phyloP scores from a whole-genome alignment of 2,329 filamentous ascomycete genomes.

The Conoideocrella luteorostrata region DNA sequence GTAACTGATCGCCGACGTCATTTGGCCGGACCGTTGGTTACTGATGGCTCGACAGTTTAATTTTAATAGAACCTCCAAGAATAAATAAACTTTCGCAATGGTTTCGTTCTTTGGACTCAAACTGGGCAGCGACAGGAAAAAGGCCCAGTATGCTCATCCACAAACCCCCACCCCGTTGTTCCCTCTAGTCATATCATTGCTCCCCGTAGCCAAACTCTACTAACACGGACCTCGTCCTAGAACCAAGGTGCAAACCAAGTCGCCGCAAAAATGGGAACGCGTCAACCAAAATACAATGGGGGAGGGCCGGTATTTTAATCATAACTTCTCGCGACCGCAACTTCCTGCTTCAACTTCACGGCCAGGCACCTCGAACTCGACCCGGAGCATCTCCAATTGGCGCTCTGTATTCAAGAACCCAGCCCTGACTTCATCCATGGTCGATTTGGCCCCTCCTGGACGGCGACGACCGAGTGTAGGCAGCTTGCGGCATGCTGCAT shows the following conservation, averaged over 20 bases:
- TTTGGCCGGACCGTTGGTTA: not conserved
- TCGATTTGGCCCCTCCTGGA: conserved; percentile 32
- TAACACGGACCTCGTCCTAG: conserved; percentile 3
- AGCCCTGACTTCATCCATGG: conserved; percentile 36
- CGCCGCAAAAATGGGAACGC: conserved; percentile 22
- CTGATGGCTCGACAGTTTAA: not conserved
- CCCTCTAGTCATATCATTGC: not conserved
- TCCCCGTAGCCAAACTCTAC: too few relatives aligned
- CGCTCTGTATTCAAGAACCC: conserved; percentile 30
- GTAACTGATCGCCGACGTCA: not conserved
- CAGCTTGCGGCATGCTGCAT: conserved; percentile 26
- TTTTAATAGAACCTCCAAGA: not conserved
- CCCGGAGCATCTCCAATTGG: conserved; percentile 20
- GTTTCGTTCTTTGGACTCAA: conserved; percentile 55
- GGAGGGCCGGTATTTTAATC: conserved; percentile 30
- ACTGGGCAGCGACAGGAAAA: conserved; percentile 50
- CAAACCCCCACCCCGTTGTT: conserved; percentile 8
- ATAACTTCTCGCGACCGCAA: conserved; percentile 29
- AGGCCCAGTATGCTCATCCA: conserved; percentile 33
- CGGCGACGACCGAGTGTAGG: conserved; percentile 21
- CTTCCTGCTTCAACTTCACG: conserved; percentile 21
- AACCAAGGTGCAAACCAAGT: conserved; percentile 14
- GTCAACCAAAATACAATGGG: conserved; percentile 26
- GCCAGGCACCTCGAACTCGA: conserved; percentile 35
- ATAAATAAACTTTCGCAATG: conserved; percentile 29